Conservation (phyloP, 2,329 filamentous ascomycete species). For the Trichoderma koningii region DNA sequence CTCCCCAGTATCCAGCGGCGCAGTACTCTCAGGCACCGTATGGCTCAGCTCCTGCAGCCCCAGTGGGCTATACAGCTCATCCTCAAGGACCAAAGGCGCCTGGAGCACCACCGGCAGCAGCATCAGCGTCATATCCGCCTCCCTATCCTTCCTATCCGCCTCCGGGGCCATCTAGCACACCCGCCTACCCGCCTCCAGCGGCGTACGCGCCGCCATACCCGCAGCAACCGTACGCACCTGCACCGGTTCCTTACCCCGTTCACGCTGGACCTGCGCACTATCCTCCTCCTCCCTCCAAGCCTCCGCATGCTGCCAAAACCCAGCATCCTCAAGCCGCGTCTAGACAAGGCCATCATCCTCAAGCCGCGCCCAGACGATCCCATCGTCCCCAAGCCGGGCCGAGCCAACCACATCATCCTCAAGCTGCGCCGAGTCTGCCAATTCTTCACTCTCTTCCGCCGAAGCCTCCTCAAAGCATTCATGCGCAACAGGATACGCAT, state of each 20-base stretch:
- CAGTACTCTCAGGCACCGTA: constrained; percentile 33
- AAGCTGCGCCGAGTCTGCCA: constrained; percentile 29
- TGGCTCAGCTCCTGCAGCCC: constrained; percentile 27
- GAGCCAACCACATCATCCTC: constrained; percentile 5
- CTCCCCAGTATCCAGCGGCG: constrained; percentile 34
- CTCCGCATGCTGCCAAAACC: constrained; percentile 29
- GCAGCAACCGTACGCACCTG: constrained; percentile 31
- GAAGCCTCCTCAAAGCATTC: constrained; percentile 37
- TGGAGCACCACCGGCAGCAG: background rate
- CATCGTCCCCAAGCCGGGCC: constrained; percentile 7
- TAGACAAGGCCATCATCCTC: background rate
- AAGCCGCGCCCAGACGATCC: background rate
- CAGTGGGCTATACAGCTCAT: constrained; percentile 28
- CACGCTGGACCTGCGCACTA: constrained; percentile 28
- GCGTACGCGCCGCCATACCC: constrained; percentile 29
- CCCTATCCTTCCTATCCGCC: constrained; percentile 30
- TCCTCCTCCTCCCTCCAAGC: constrained; percentile 15
- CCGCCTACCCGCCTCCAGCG: constrained; percentile 21
- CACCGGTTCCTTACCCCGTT: constrained; percentile 32
- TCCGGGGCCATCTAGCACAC: constrained; percentile 28
- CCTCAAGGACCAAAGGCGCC: constrained; percentile 26
- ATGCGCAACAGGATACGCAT: constrained; percentile 35
- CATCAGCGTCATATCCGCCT: constrained; percentile 24
- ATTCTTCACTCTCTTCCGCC: constrained; percentile 37
- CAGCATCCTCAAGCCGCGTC: constrained; percentile 10